These are phyloP conservation scores for Lactarius akahatsu DNA, from an alignment of 768 basidiomycete species.

Conservation along the genomic window DNA sequence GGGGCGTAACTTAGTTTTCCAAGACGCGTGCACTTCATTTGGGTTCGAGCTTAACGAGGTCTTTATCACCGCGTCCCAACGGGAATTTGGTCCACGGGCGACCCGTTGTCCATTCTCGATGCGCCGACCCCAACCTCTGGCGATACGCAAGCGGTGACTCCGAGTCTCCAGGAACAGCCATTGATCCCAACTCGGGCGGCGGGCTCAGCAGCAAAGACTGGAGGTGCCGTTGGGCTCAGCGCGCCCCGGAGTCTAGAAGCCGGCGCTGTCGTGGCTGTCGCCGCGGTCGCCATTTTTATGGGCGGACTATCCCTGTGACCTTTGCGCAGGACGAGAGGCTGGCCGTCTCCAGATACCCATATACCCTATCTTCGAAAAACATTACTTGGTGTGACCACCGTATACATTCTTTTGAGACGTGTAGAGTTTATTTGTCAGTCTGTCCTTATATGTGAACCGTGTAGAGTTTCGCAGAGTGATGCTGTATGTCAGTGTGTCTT, in stretches of 20 bases:
- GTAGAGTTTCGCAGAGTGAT: not conserved
- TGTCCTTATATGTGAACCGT: not conserved
- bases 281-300: not conserved
- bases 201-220: not conserved
- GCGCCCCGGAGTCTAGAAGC: not conserved
- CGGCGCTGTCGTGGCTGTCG: not conserved
- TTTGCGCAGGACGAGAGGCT: not conserved
- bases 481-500: not conserved
- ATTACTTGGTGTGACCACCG: not conserved
- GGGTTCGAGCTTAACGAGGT: not conserved
- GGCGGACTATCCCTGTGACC: not conserved
- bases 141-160: not conserved
- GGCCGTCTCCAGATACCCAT: not conserved
- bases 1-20: not conserved
- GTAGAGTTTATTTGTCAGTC: not conserved
- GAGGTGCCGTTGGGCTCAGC: not conserved
- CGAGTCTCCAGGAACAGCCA: not conserved
- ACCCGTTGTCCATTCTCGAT: conserved; percentile 8
- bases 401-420: not conserved
- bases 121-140: not conserved
- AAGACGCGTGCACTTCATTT: not conserved
- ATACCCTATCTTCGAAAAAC: not conserved
- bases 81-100: not conserved
- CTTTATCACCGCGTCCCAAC: conserved; percentile 3
- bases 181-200: not conserved